A percentile compares a stretch with the other conserved stretches of the same genome.
Evolutionary conservation across 257 asterid species (phyloP).

Genomic region (Plectranthus barbatus): DNA sequence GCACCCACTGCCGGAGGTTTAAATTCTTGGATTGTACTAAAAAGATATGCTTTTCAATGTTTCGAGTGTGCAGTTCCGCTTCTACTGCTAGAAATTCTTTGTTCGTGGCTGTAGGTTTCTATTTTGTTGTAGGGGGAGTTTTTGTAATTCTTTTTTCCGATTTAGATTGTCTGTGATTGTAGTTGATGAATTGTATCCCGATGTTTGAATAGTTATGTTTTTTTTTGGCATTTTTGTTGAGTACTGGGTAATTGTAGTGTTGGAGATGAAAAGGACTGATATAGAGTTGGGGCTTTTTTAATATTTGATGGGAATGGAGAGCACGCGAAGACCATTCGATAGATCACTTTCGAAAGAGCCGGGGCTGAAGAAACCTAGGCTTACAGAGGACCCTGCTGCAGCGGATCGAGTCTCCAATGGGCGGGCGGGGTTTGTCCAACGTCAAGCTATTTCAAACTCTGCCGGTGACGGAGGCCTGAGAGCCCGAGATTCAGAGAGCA

Average conservation of each 20-base stretch:
- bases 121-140: background rate
- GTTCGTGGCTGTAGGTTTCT: conserved; percentile 9
- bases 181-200: background rate
- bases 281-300: conserved; percentile 28
- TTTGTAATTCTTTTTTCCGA: background rate
- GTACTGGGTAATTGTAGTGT: conserved; percentile 23
- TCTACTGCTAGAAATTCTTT: conserved; percentile 4
- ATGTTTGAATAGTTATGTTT: background rate
- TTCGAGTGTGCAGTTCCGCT: background rate
- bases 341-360: conserved; percentile 69
- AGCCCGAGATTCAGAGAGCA: conserved; percentile 48
- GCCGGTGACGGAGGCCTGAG: conserved; percentile 30
- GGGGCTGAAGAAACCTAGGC: conserved; percentile 81
- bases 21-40: background rate
- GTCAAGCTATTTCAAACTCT: conserved; percentile 34
- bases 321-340: conserved; percentile 68
- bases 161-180: background rate
- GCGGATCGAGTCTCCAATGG: conserved; percentile 63
- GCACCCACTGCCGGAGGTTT: background rate
- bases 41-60: background rate
- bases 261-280: conserved; percentile 11
- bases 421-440: conserved; percentile 40
- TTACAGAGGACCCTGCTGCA: conserved; percentile 39
- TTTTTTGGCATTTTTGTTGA: background rate
- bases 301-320: conserved; percentile 60